Base-by-base conservation (phyloP, 768 basidiomycete genomes). In the Royoungia palumana region DNA sequence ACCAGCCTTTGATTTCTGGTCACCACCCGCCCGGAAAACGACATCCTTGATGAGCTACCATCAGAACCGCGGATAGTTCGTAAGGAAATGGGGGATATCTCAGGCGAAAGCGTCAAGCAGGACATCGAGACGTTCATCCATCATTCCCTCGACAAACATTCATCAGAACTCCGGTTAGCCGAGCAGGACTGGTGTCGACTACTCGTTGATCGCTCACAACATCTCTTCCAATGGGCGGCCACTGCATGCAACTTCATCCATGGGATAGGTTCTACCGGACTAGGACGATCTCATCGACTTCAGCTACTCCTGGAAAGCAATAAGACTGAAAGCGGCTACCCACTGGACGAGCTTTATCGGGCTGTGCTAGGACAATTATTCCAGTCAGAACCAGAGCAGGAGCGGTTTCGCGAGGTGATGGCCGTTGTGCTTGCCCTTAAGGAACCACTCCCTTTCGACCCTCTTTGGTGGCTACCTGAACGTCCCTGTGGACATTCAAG, bases 131-230 rank as follows among this genome's bases (percentile, higher is more conserved):
- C 28, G n/a, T n/a, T n/a, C n/a, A n/a, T n/a, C n/a, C n/a, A n/a
- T n/a, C n/a, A n/a, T n/a, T n/a, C n/a, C n/a, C 14, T 49, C 1
- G 10, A 17, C 10, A 22, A 32, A 3, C 35, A 16, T n/a, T 10
- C 25, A 10, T 27, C 7, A 4, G 38, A 35, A 10, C 38, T 51
- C 12, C 30, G 46, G 0, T 21, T 25, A 22, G 40, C 41, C 2
- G 40, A 57, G 28, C 10, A 28, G 28, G 44, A 41, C 13, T 54
- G 46, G 55, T 41, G 42, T 41, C 32, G 10, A 20, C 25, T 30
- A 13, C 41, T 63, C 5, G 47, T 53, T 7, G 20, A 52, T 11
- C 52, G 34, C 11, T 57, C 61, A 3, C 49, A 62, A 17, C 59
- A 47, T 3, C 50, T 59, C 12, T 64, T 64, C n/a, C n/a, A n/a